Conservation (phyloP, 169 alveolate species). For the Eimeria brunetti region DNA sequence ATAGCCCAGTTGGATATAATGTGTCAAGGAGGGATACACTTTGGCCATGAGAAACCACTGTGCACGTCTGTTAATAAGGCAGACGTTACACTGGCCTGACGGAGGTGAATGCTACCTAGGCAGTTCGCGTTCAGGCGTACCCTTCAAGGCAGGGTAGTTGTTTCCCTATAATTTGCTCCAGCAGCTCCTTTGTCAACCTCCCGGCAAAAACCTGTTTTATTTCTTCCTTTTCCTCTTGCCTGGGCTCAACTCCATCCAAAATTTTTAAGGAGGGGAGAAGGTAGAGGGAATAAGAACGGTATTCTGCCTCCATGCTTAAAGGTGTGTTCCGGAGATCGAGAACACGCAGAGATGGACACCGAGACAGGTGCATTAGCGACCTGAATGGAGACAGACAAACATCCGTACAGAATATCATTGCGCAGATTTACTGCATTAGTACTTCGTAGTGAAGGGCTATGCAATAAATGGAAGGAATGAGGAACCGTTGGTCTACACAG, state of each 20-base stretch:
- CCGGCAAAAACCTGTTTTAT: conserved; percentile 61
- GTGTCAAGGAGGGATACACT: background rate
- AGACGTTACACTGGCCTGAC: background rate
- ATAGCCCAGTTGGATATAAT: background rate
- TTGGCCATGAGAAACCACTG: background rate
- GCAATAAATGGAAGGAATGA: background rate
- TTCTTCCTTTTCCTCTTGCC: conserved; percentile 37
- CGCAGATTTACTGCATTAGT: background rate
- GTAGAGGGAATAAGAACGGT: conserved; percentile 70
- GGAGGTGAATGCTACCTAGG: background rate
- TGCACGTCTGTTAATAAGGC: background rate
- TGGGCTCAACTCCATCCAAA: conserved; percentile 68
- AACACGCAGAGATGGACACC: conserved; percentile 62
- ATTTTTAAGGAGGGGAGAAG: conserved; percentile 50
- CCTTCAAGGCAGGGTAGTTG: conserved; percentile 68
- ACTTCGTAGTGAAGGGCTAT: background rate
- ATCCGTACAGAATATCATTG: background rate
- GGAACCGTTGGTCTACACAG: background rate
- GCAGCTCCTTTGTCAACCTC: conserved; percentile 74
- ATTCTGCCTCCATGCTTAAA: conserved; percentile 60
- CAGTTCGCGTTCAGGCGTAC: background rate
- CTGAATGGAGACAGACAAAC: conserved; percentile 10
- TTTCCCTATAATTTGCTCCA: conserved; percentile 69
- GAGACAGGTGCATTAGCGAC: conserved; percentile 53
- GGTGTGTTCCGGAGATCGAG: conserved; percentile 68